These are phyloP conservation scores for Pestalotiopsis sp. DNA, from an alignment of 2,329 filamentous ascomycete species.

Conservation along the genomic window DNA sequence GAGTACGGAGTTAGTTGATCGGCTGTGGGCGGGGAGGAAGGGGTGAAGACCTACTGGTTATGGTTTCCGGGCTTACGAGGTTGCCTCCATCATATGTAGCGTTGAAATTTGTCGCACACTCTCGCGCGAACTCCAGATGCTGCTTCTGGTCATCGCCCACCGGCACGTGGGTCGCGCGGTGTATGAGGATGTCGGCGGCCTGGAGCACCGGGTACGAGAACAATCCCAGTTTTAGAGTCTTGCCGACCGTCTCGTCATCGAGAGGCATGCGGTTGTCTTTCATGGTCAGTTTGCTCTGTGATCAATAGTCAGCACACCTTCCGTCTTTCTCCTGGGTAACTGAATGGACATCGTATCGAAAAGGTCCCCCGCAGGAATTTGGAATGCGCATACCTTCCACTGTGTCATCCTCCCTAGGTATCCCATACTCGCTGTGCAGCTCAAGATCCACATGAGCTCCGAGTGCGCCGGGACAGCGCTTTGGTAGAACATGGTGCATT, in stretches of 20 bases:
- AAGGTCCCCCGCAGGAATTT: background rate
- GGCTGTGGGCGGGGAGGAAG: background rate
- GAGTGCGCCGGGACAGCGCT: slow-evolving; percentile 76
- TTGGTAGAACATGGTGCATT: slow-evolving; percentile 81
- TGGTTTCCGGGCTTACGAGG: slow-evolving; percentile 68
- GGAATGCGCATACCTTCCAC: slow-evolving; percentile 74
- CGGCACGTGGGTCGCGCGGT: slow-evolving; percentile 90
- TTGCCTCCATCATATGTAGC: slow-evolving; percentile 64
- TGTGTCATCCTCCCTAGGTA: slow-evolving; percentile 99
- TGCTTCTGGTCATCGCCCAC: slow-evolving; percentile 96
- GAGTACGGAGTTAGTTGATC: background rate
- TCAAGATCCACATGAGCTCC: slow-evolving; percentile 96
- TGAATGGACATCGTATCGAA: background rate
- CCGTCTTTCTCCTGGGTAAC: background rate
- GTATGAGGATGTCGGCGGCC: slow-evolving; percentile 90
- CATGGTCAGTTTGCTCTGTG: slow-evolving; percentile 73
- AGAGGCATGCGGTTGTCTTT: slow-evolving; percentile 60
- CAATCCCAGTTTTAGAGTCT: slow-evolving; percentile 77
- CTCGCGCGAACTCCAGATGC: slow-evolving; percentile 89
- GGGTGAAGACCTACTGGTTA: slow-evolving; percentile 61
- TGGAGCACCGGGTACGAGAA: slow-evolving; percentile 97
- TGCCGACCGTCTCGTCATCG: slow-evolving; percentile 54
- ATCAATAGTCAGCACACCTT: background rate
- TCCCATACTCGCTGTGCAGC: slow-evolving; percentile 87
- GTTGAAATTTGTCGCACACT: slow-evolving; percentile 88